These are phyloP conservation scores for Hordeum vulgare DNA, from an alignment of 176 grass and related monocot genomes.

Conservation along the genomic window MorexV3_pseudomolecules_assembly NC_058524.1:551863636-551864135, in stretches of 20 bases:
- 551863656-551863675: neutral
- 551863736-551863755: neutral
- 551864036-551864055: conserved; percentile 68
- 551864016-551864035: conserved; percentile 75
- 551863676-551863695: neutral
- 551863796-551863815: neutral
- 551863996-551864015: conserved; percentile 74
- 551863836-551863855: neutral
- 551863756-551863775: neutral
- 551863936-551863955: conserved; percentile 85
- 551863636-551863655: neutral
- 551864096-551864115: neutral
- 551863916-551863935: conserved; percentile 64
- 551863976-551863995: conserved; percentile 50
- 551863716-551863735: neutral
- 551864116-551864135: conserved; percentile 18
- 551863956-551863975: conserved; percentile 66
- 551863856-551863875: neutral
- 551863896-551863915: conserved; percentile 60
- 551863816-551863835: neutral
- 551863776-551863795: neutral
- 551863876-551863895: neutral
- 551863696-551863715: neutral
- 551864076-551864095: conserved; percentile 26
- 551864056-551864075: conserved; percentile 72